Evolutionary conservation across 495 filamentous ascomycete genomes (phyloP).

Genomic region (Aspergillus asperescens): DNA sequence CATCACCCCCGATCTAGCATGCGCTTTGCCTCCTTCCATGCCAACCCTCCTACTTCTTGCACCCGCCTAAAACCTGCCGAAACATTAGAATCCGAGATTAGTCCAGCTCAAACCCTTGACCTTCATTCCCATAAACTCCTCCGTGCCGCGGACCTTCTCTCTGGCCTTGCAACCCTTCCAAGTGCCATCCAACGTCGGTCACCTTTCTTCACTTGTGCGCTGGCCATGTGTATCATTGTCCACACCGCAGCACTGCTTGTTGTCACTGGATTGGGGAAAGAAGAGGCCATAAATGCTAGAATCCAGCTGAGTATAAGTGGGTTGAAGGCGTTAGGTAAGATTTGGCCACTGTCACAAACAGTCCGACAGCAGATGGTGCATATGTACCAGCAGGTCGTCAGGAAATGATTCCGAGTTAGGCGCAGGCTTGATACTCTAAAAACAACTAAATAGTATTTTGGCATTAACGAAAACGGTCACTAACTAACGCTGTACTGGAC

Average conservation of each 20-base stretch:
- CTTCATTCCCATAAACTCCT: conserved; percentile 66
- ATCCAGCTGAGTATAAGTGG: conserved; percentile 69
- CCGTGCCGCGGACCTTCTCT: conserved; percentile 62
- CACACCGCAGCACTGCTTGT: conserved; percentile 33
- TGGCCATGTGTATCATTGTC: conserved; percentile 46
- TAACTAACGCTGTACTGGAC: too few relatives aligned
- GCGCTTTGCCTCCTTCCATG: conserved; percentile 21
- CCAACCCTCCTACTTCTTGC: conserved; percentile 17
- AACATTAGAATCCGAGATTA: conserved; percentile 20
- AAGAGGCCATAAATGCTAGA: conserved; percentile 55
- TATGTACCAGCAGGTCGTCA: conserved; percentile 20
- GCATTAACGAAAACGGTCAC: too few relatives aligned
- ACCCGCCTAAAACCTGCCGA: conserved; percentile 20
- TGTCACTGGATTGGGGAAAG: conserved; percentile 52
- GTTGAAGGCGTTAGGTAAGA: conserved; percentile 57
- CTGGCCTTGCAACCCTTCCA: conserved; percentile 67
- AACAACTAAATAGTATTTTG: too few relatives aligned
- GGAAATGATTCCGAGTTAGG: too few relatives aligned
- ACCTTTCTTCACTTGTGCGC: conserved; percentile 71
- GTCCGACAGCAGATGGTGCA: conserved; percentile 56
- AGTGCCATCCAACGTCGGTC: conserved; percentile 59
- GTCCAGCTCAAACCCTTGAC: conserved; percentile 30
- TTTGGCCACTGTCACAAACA: conserved; percentile 62
- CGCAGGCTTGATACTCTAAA: too few relatives aligned
- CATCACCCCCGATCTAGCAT: conserved; percentile 59